Evolutionary conservation across 78 protist genomes (phyloP), one percentile per base, ranked within the genome.

Genomic region (Dictyostelium purpureum): DNA sequence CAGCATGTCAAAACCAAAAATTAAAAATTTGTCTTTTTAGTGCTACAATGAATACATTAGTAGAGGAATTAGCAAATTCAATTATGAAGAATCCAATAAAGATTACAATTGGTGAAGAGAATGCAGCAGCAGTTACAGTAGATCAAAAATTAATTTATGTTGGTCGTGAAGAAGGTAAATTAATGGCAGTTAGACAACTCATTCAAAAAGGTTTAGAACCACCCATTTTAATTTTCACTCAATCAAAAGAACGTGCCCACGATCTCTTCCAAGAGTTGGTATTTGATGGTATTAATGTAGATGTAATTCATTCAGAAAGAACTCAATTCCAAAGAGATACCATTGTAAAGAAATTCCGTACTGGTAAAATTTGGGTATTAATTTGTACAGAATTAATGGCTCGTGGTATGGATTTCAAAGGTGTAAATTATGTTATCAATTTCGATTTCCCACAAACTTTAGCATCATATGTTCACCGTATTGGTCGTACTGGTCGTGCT

Each of bases 401-500:
- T 11, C 95, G 99, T n/a, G 99, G 99, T 38, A 95, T 99, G 93
- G 99, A 99, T 77, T 97, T 99, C 87, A 77, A 77, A 21, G 98
- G 98, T 66, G 97, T 98, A 16, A 47, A 37, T 33, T 35, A 70
- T 18, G 99, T 98, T 38, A 95, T 98, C 93, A 98, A 98, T 93
- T 98, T 87, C 43, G 99, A 98, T 79, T 97, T 98, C 63, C 99
- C 99, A 0, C 83, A 94, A 26, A 94, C 88, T 0, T 10, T 89
- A 1, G 89, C 85, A 12, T 31, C 57, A 0, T 94, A 94, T 75
- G 79, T 97, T 52, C 98, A 97, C 54, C 77, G 96, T 12, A 76
- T 91, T 18, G 99, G 99, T 9, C 96, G 99, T 7, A 95, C 99
- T n/a, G 99, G 99, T 35, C 90, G 99, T 10, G 98, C 98, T 3